Conservation (phyloP, 306 rosid genomes). For the Corylus avellana region DNA sequence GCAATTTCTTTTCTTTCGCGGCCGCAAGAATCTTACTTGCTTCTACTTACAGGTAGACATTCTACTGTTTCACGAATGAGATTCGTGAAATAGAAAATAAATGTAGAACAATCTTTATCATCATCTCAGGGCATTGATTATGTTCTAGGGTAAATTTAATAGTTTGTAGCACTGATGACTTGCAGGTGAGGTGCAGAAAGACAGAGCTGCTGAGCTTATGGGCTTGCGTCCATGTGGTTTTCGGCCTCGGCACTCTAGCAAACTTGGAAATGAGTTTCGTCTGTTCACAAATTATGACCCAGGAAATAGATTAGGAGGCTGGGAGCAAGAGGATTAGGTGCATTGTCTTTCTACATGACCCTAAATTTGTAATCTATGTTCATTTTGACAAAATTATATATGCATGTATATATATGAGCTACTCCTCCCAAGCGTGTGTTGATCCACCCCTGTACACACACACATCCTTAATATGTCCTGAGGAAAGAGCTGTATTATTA, state of each 20-base stretch:
- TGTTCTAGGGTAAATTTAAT: background rate
- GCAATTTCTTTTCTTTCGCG: constrained; percentile 66
- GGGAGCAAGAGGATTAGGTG: constrained; percentile 53
- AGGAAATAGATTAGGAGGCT: constrained; percentile 73
- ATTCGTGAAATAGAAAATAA: background rate
- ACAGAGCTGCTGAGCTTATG: constrained; percentile 81
- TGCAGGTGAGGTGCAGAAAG: constrained; percentile 89
- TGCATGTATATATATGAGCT: background rate
- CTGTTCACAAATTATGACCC: constrained; percentile 89
- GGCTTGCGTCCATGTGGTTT: constrained; percentile 80
- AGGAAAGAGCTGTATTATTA: background rate
- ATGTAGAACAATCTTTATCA: background rate
- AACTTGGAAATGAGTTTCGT: constrained; percentile 87
- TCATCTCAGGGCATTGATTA: background rate
- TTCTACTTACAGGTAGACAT: constrained; percentile 77
- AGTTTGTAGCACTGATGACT: constrained; percentile 9
- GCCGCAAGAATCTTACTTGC: constrained; percentile 57
- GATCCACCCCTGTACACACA: background rate
- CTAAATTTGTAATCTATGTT: constrained; percentile 2
- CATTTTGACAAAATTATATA: background rate
- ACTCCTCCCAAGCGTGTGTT: no score
- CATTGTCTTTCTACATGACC: constrained; percentile 5
- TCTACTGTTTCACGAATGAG: background rate
- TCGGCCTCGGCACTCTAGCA: constrained; percentile 76
- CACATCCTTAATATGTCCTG: background rate